These are phyloP conservation scores for Teratosphaeriaceae sp. DNA, from an alignment of 2,329 filamentous ascomycete species.

Conservation along the genomic window DNA sequence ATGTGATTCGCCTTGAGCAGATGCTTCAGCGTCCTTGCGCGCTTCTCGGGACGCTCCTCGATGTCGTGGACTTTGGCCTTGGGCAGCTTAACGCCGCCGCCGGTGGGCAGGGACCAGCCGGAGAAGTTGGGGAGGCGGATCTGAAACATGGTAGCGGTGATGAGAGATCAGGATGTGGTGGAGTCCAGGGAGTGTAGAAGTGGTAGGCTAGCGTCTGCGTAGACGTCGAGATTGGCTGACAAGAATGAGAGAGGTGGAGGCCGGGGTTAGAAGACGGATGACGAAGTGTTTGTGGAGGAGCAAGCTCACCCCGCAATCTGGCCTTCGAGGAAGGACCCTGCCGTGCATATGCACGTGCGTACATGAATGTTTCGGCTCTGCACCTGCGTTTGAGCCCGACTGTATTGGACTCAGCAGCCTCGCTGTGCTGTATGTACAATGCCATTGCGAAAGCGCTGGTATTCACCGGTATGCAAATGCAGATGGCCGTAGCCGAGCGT, in stretches of 20 bases:
- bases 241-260: no score
- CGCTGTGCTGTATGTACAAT: no score
- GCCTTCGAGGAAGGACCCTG: no score
- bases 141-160: slow-evolving; percentile 18
- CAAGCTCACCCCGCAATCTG: neutral
- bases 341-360: no score
- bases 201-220: neutral
- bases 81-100: slow-evolving; percentile 45
- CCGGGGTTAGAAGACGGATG: neutral
- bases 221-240: no score
- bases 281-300: neutral
- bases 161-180: neutral
- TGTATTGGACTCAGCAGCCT: no score
- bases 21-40: slow-evolving; percentile 79
- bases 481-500: no score
- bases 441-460: no score
- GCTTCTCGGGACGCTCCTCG: slow-evolving; percentile 72
- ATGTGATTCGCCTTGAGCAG: slow-evolving; percentile 86
- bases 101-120: slow-evolving; percentile 13
- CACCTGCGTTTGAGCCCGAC: no score
- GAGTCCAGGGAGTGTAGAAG: neutral
- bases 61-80: slow-evolving; percentile 69
- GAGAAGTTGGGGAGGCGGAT: slow-evolving; percentile 24
- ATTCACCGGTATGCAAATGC: no score
- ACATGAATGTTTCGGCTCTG: no score